A percentile compares a stretch with the other conserved stretches of the same genome.
These are phyloP conservation scores for Chlorella sp. DNA, from an alignment of 139 green algal species.

Conservation along the genomic window DNA sequence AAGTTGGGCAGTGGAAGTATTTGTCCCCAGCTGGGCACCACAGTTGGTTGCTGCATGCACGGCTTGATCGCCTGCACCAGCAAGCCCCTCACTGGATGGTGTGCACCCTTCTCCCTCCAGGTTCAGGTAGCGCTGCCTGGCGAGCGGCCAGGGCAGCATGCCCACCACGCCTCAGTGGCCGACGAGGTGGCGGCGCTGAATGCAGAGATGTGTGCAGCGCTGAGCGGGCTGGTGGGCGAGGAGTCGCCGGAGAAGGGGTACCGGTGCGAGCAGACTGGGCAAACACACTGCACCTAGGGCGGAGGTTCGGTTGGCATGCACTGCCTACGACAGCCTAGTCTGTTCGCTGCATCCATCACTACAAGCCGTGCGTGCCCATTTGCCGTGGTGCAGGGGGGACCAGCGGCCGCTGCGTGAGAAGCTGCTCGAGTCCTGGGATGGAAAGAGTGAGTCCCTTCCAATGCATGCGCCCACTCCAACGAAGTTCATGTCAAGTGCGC, in stretches of 20 bases:
- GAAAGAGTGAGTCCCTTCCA: background rate
- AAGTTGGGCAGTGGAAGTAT: background rate
- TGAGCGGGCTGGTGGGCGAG: constrained; percentile 38
- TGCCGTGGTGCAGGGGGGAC: background rate
- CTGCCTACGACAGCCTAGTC: too few species aligned
- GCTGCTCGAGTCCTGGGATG: constrained; percentile 46
- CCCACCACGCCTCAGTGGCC: background rate
- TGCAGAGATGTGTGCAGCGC: constrained; percentile 30
- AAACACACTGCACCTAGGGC: background rate
- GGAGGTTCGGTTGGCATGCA: background rate
- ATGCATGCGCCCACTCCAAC: too few species aligned
- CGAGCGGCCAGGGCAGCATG: background rate
- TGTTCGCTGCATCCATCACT: too few species aligned
- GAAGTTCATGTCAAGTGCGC: too few species aligned
- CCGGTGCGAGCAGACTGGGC: background rate
- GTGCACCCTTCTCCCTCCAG: too few species aligned
- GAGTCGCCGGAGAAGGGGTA: constrained; percentile 21
- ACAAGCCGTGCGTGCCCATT: background rate
- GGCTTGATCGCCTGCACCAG: too few species aligned
- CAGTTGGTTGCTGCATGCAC: too few species aligned
- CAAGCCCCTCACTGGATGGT: too few species aligned
- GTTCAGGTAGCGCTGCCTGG: background rate
- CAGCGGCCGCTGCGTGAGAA: constrained; percentile 31
- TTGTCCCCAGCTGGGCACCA: too few species aligned
- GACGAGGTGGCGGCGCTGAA: constrained; percentile 36